Evolutionary conservation across 2,329 filamentous ascomycete genomes (phyloP).

Genomic region (Venturia effusa): DNA sequence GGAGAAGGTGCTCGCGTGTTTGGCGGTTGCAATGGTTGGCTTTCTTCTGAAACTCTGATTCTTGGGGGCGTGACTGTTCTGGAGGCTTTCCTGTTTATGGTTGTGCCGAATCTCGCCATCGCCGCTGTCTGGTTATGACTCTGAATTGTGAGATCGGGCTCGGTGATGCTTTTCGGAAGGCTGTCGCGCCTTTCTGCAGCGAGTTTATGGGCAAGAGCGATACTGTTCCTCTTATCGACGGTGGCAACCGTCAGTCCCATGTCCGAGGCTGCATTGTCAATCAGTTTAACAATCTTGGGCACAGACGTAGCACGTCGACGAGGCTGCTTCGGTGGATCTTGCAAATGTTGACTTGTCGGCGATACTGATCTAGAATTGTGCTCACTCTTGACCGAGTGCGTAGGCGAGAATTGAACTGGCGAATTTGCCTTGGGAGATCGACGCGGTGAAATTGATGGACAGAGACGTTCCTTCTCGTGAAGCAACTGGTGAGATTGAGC

Average conservation of each 20-base stretch:
- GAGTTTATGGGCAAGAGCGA: neutral
- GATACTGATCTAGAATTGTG: neutral
- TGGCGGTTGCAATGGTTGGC: neutral
- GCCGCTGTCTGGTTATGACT: neutral
- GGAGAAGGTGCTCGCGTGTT: neutral
- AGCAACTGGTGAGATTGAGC: slow-evolving; percentile 21
- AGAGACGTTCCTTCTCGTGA: slow-evolving; percentile 11
- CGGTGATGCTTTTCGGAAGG: neutral
- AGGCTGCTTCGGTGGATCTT: neutral
- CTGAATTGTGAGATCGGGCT: neutral
- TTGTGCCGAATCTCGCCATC: neutral
- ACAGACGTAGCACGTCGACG: neutral
- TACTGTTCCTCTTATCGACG: neutral
- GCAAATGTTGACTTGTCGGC: neutral
- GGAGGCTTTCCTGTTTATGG: neutral
- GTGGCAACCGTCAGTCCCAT: neutral
- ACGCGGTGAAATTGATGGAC: slow-evolving; percentile 9
- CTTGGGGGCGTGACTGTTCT: neutral
- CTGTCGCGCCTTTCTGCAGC: neutral
- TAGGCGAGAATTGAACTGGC: neutral
- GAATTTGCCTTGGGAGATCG: neutral
- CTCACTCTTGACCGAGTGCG: neutral
- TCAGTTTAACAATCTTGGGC: neutral
- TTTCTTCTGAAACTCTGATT: neutral
- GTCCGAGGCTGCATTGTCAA: neutral